phyloP scores from a whole-genome alignment of 441 rosid genomes.

The Omphalea diandra region DNA sequence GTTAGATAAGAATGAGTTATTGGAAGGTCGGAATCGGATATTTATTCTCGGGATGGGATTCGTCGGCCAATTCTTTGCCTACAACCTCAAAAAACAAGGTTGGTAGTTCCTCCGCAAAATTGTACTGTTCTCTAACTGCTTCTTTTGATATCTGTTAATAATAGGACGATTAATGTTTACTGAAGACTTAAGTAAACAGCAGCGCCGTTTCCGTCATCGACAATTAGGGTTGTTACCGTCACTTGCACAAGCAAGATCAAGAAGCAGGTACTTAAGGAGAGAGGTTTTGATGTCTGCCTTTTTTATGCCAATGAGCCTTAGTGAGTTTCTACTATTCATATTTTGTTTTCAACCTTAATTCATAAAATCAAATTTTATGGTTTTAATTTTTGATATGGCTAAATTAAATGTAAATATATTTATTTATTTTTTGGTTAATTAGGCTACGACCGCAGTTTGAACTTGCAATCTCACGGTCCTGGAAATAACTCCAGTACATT shows the following conservation, averaged over 20 bases:
- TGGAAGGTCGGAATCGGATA: conserved; percentile 47
- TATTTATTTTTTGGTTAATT: too few relatives aligned
- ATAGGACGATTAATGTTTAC: too few relatives aligned
- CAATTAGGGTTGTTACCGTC: conserved; percentile 64
- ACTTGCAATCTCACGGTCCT: too few relatives aligned
- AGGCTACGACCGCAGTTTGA: too few relatives aligned
- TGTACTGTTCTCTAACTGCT: too few relatives aligned
- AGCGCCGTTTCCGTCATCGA: not conserved
- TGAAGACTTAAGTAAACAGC: not conserved
- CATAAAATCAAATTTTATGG: too few relatives aligned
- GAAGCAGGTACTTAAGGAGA: conserved; percentile 46
- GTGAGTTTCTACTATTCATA: conserved; percentile 57
- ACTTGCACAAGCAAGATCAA: conserved; percentile 57
- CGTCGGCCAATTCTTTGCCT: conserved; percentile 60
- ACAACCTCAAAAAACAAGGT: conserved; percentile 46
- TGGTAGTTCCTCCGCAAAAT: conserved; percentile 42
- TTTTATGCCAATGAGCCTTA: conserved; percentile 59
- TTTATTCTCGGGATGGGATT: conserved; percentile 78
- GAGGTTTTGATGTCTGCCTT: conserved; percentile 49
- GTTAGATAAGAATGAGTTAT: conserved; percentile 23
- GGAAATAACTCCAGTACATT: too few relatives aligned
- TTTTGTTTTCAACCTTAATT: too few relatives aligned
- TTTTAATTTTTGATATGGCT: too few relatives aligned
- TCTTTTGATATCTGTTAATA: too few relatives aligned
- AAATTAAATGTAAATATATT: too few relatives aligned